Evolutionary conservation across 306 rosid genomes (phyloP).

Genomic region (Biancaea sappan): DNA sequence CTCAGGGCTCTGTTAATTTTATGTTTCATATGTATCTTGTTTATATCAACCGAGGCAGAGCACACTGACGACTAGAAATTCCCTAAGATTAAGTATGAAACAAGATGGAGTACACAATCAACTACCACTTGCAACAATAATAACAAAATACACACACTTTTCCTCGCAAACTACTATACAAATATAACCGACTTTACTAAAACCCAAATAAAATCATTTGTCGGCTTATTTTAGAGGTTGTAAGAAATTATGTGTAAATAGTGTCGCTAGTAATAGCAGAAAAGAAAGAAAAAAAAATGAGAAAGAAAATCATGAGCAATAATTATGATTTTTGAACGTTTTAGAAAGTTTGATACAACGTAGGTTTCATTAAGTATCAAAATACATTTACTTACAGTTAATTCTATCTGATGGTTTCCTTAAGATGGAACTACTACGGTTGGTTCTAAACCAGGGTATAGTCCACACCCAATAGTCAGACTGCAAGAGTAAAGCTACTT

Average conservation of each 20-base stretch:
- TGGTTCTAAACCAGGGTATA: constrained; percentile 1
- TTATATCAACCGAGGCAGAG: background rate
- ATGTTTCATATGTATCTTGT: background rate
- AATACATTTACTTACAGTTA: constrained; percentile 7
- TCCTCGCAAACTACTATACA: background rate
- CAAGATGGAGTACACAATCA: too few relatives aligned
- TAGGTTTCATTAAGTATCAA: background rate
- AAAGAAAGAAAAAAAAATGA: background rate
- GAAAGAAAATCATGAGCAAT: background rate
- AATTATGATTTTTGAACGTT: background rate
- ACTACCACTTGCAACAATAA: background rate
- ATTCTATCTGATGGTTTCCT: background rate
- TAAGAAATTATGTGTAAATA: background rate
- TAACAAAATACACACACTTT: background rate
- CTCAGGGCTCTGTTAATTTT: background rate
- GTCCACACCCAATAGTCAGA: constrained; percentile 21
- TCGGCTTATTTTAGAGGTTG: background rate
- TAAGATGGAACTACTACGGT: background rate
- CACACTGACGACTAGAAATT: background rate
- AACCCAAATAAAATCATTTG: background rate
- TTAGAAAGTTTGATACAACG: background rate
- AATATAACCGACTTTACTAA: background rate
- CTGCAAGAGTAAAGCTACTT: background rate
- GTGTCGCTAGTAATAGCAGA: background rate
- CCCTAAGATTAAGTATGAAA: too few relatives aligned